Evolutionary conservation across 2,329 filamentous ascomycete species (phyloP).

Genomic region (Chrysoporthe austroafricana): DNA sequence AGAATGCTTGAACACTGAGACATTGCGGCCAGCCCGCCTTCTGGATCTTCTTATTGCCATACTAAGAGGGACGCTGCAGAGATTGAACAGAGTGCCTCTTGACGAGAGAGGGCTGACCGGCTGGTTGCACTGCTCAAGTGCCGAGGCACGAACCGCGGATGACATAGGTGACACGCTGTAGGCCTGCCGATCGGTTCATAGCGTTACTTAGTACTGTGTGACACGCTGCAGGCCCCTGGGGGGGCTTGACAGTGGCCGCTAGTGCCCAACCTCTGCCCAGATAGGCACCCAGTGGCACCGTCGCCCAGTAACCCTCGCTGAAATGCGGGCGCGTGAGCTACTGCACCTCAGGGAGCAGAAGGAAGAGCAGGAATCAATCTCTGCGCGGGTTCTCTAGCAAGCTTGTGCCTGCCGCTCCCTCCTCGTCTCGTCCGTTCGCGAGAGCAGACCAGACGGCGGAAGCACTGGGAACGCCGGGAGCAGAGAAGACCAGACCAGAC

Average conservation of each 20-base stretch:
- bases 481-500: neutral
- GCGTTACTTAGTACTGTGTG: neutral
- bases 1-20: too few relatives aligned
- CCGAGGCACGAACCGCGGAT: neutral
- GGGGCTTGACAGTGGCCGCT: neutral
- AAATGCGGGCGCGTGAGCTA: too few relatives aligned
- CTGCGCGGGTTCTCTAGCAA: neutral
- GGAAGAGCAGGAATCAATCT: neutral
- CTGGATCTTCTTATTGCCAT: neutral
- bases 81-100: too few relatives aligned
- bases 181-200: neutral
- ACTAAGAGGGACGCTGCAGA: neutral
- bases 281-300: neutral
- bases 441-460: conserved; percentile 4
- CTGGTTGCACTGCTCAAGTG: neutral
- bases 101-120: too few relatives aligned
- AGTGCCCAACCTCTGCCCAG: neutral
- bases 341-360: neutral
- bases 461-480: conserved; percentile 6
- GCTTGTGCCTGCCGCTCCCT: conserved; percentile 3
- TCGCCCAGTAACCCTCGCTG: too few relatives aligned
- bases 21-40: neutral
- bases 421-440: neutral
- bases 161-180: conserved; percentile 1
- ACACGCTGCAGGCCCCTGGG: neutral